A percentile compares a stretch with the other conserved stretches of the same genome.
Evolutionary conservation across 2,329 filamentous ascomycete genomes (phyloP).

Genomic region (Fonsecaea multimorphosa): DNA sequence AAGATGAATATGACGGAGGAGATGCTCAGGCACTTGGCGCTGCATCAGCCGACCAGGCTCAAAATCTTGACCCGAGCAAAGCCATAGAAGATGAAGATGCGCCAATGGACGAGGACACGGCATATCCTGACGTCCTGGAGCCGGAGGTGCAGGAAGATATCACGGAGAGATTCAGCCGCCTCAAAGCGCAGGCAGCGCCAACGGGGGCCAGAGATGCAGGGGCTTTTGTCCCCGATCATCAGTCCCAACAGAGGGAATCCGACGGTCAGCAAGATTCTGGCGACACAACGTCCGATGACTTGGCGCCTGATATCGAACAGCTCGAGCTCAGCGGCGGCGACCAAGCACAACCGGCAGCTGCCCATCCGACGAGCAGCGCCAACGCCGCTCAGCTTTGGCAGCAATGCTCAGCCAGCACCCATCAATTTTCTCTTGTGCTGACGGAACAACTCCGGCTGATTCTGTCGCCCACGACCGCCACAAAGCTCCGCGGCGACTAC

Average conservation of each 20-base stretch:
- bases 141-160: constrained; percentile 36
- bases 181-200: constrained; percentile 46
- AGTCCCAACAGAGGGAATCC: constrained; percentile 38
- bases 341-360: constrained; percentile 33
- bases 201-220: constrained; percentile 53
- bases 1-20: constrained; percentile 74
- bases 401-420: constrained; percentile 81
- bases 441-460: constrained; percentile 96
- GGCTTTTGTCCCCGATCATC: constrained; percentile 61
- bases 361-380: constrained; percentile 53
- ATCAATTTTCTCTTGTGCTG: constrained; percentile 82
- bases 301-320: constrained; percentile 59
- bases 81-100: constrained; percentile 74
- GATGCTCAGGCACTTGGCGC: constrained; percentile 91
- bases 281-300: constrained; percentile 56
- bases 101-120: constrained; percentile 60
- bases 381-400: constrained; percentile 80
- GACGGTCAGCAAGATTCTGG: constrained; percentile 39
- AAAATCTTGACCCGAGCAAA: constrained; percentile 85
- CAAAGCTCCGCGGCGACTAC: constrained; percentile 95
- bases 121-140: constrained; percentile 60
- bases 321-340: constrained; percentile 65
- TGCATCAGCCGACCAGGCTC: constrained; percentile 84
- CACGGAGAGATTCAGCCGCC: constrained; percentile 46
- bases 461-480: constrained; percentile 89